Conservation (phyloP, 2,329 filamentous ascomycete species). For the Neoscytalidium dimidiatum region DNA sequence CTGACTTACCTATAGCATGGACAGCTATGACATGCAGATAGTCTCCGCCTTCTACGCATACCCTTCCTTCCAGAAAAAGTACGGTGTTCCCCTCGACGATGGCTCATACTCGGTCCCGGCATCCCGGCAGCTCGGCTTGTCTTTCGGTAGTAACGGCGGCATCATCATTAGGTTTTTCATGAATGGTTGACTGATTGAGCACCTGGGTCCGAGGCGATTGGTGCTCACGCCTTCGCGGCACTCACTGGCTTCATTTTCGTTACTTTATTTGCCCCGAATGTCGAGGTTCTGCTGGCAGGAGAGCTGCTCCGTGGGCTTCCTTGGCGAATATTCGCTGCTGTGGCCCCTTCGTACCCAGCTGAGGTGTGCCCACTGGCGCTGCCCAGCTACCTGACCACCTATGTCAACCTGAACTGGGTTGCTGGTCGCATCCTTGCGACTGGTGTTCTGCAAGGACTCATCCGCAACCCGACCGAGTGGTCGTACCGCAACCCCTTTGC, state of each 20-base stretch:
- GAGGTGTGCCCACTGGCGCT: slow-evolving; percentile 69
- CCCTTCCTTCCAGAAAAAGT: slow-evolving; percentile 47
- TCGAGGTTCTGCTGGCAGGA: slow-evolving; percentile 43
- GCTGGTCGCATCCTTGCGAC: slow-evolving; percentile 74
- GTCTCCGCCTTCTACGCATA: slow-evolving; percentile 72
- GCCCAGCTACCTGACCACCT: slow-evolving; percentile 58
- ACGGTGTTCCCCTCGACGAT: slow-evolving; percentile 37
- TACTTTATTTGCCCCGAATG: slow-evolving; percentile 47
- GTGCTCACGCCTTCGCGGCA: slow-evolving; percentile 43
- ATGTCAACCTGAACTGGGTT: slow-evolving; percentile 75
- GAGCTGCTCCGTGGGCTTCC: slow-evolving; percentile 48
- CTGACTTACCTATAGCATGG: slow-evolving; percentile 73
- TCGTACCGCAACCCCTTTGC: slow-evolving; percentile 64
- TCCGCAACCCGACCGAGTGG: slow-evolving; percentile 65
- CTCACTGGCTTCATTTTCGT: slow-evolving; percentile 47
- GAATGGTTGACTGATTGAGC: slow-evolving; percentile 47
- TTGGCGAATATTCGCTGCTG: slow-evolving; percentile 48
- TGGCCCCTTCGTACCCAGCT: slow-evolving; percentile 49
- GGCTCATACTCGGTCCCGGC: slow-evolving; percentile 45
- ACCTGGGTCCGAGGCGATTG: slow-evolving; percentile 46
- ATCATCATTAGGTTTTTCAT: slow-evolving; percentile 48
- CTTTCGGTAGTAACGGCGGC: slow-evolving; percentile 48
- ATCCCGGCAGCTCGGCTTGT: slow-evolving; percentile 47
- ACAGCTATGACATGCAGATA: slow-evolving; percentile 79
- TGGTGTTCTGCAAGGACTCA: slow-evolving; percentile 68